A percentile compares a stretch with the other conserved stretches of the same genome.
Evolutionary conservation across 495 filamentous ascomycete species (phyloP).

Genomic region (Bacidia rubella): DNA sequence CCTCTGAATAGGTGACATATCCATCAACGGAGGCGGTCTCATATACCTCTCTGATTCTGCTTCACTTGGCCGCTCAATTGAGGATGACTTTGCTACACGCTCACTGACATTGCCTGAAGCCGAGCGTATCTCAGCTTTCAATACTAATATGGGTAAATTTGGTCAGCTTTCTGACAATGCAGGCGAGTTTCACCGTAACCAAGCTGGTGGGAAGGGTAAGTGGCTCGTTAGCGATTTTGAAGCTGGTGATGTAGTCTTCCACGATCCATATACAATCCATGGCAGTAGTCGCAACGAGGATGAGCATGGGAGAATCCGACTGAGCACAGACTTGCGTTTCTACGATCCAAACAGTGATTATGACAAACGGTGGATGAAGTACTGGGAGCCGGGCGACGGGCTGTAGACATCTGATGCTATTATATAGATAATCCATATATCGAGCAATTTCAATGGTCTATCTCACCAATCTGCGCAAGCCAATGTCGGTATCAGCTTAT

Average conservation of each 20-base stretch:
- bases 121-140: slow-evolving; percentile 40
- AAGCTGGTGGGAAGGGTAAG: slow-evolving; percentile 21
- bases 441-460: too few species aligned
- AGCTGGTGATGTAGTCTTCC: slow-evolving; percentile 44
- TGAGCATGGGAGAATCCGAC: slow-evolving; percentile 29
- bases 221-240: slow-evolving; percentile 28
- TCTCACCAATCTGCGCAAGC: too few species aligned
- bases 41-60: slow-evolving; percentile 46
- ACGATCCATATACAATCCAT: slow-evolving; percentile 39
- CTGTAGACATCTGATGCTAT: slow-evolving; percentile 11
- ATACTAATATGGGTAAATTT: slow-evolving; percentile 42
- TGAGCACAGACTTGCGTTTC: slow-evolving; percentile 37
- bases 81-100: slow-evolving; percentile 33
- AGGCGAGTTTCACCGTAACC: slow-evolving; percentile 13
- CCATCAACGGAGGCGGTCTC: slow-evolving; percentile 42
- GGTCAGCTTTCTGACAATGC: slow-evolving; percentile 30
- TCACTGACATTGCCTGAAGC: slow-evolving; percentile 35
- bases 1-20: slow-evolving; percentile 30
- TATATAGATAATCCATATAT: too few species aligned
- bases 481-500: too few species aligned
- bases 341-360: slow-evolving; percentile 11
- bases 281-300: slow-evolving; percentile 35
- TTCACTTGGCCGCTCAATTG: slow-evolving; percentile 30
- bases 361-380: slow-evolving; percentile 20
- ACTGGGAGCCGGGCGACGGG: slow-evolving; percentile 20